Conservation (phyloP, 23 red algal species). For the Cyanidiococcus yangmingshanensis region DNA sequence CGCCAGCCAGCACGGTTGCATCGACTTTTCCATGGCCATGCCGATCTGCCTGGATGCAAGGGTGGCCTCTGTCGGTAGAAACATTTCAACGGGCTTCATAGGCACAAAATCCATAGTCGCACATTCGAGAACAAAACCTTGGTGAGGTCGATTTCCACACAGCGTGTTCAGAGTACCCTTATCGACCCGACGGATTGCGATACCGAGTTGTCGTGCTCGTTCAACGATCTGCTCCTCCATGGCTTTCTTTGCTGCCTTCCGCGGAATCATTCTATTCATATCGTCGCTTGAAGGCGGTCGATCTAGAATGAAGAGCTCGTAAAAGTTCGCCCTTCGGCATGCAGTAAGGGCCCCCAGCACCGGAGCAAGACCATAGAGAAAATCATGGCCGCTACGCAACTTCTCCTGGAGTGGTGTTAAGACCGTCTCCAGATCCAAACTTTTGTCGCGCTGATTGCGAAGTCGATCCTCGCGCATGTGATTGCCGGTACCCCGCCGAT, state of each 20-base stretch:
- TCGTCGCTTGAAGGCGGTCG: neutral
- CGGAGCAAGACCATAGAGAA: conserved; percentile 74
- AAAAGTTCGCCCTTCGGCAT: conserved; percentile 29
- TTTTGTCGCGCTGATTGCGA: too few relatives aligned
- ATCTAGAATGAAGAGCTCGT: conserved; percentile 29
- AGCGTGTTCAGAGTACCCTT: conserved; percentile 85
- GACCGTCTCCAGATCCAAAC: too few relatives aligned
- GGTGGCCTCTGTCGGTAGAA: neutral
- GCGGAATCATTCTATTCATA: neutral
- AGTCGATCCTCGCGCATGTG: too few relatives aligned
- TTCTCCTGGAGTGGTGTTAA: conserved; percentile 26
- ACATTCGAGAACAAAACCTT: conserved; percentile 68
- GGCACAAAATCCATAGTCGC: conserved; percentile 34
- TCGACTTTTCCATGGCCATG: neutral
- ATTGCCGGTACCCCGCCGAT: too few relatives aligned
- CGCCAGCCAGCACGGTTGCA: conserved; percentile 48
- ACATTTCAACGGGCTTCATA: conserved; percentile 20
- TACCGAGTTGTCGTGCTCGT: conserved; percentile 17
- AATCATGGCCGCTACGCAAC: conserved; percentile 38
- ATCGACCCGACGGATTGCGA: conserved; percentile 19
- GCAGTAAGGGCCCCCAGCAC: conserved; percentile 49
- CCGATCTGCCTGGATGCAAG: neutral
- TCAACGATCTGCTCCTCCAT: conserved; percentile 25
- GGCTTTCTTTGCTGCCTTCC: conserved; percentile 28
- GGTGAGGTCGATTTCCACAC: conserved; percentile 58